Evolutionary conservation across 202 grass and related monocot species (phyloP), one percentile per base, ranked within the genome.

Genomic region (Saccharum hybrid): DNA sequence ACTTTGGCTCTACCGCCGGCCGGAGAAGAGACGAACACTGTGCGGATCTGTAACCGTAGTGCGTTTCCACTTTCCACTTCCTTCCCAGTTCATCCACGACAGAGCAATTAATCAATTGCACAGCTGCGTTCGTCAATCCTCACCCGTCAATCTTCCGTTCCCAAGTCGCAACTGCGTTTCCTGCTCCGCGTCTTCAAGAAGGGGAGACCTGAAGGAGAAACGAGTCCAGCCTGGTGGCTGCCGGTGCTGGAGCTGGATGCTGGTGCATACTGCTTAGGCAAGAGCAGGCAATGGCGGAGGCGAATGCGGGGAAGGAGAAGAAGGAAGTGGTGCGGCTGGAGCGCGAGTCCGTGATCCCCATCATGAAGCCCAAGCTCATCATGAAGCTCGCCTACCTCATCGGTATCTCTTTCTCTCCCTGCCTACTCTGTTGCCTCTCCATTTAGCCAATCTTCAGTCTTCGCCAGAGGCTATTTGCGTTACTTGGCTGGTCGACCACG

Each of bases 361-460:
- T 96, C 76, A 84, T 96, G 57, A 96, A 96, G 41, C 93, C 90
- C 81, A 92, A 96, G 84, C 90, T 96, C 77, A 87, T 87, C 81
- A 96, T 96, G 86, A 96, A 96, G 86, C 93, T 96, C 75, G 90
- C 93, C 16, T 91, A 96, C 79, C 93, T 96, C 63, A 93, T 96
- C 48, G 93, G 93, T 95, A n/a, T 52, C 18, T 63, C 85, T 15
- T 36, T 72, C 38, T 15, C 38, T n/a, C 38, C 1, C 30, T n/a
- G 7, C 1, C 9, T 40, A 49, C 66, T 14, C 23, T 18, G 61
- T 22, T 8, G 13, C 49, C 15, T 73, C 5, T 37, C 80, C 43
- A 16, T 73, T 45, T 51, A 45, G 62, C 7, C 30, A 73, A 62
- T 74, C 81, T 57, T 2, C 2, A 2, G 2, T 57, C 54, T 59